These are phyloP conservation scores for Afroboletus lepidellus DNA, from an alignment of 1,284 basidiomycete species.

Conservation along the genomic window DNA sequence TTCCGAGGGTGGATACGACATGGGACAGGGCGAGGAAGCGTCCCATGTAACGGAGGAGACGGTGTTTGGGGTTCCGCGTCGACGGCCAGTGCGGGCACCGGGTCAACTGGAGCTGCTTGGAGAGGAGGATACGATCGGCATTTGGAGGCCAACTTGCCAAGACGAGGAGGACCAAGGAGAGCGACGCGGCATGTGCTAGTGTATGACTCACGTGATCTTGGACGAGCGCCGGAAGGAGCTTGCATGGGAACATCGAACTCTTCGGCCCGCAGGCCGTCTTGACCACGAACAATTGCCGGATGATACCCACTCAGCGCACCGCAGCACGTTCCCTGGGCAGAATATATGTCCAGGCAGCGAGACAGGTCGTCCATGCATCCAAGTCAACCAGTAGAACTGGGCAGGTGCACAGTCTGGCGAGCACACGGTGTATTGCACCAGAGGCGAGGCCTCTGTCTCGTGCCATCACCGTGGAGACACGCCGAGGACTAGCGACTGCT, in stretches of 20 bases:
- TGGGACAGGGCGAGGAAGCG: conserved; percentile 8
- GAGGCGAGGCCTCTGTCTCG: conserved; percentile 1
- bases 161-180: conserved; percentile 54
- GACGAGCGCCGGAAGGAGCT: conserved; percentile 28
- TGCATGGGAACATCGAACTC: not conserved
- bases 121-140: conserved; percentile 61
- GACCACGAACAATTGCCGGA: conserved; percentile 3
- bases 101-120: conserved; percentile 53
- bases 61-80: conserved; percentile 60
- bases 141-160: conserved; percentile 51
- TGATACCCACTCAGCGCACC: conserved; percentile 35
- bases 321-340: conserved; percentile 22
- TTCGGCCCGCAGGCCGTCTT: too few species aligned
- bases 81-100: conserved; percentile 28
- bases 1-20: conserved; percentile 34
- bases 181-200: conserved; percentile 49
- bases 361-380: conserved; percentile 9
- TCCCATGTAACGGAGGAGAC: conserved; percentile 52
- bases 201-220: conserved; percentile 17
- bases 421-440: not conserved
- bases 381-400: conserved; percentile 8
- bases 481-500: conserved; percentile 19
- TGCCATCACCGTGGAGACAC: not conserved
- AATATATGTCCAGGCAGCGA: conserved; percentile 15
- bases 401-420: conserved; percentile 5